A percentile compares a stretch with the other conserved stretches of the same genome.
phyloP scores from a whole-genome alignment of 495 filamentous ascomycete genomes.

The Penicillium taxi region DNA sequence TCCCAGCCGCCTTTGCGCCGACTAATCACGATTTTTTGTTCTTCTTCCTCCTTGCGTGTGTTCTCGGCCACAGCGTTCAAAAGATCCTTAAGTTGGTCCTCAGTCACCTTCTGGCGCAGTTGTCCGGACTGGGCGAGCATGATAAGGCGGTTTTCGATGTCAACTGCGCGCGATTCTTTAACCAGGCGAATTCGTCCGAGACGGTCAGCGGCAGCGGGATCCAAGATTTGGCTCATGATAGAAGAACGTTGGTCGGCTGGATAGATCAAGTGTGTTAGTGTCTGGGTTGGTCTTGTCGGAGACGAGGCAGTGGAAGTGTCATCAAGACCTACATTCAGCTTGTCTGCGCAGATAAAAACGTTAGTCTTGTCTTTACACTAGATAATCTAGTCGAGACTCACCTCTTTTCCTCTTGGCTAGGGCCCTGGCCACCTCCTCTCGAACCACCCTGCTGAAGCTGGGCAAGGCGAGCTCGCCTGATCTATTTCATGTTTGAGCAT shows the following conservation, averaged over 20 bases:
- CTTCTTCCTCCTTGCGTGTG: constrained; percentile 48
- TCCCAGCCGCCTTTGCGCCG: constrained; percentile 80
- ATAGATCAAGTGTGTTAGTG: constrained; percentile 1
- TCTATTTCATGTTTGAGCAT: constrained; percentile 42
- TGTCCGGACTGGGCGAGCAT: constrained; percentile 84
- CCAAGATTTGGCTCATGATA: constrained; percentile 85
- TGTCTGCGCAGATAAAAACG: constrained; percentile 34
- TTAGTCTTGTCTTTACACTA: neutral
- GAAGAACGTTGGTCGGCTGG: constrained; percentile 50
- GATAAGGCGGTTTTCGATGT: constrained; percentile 88
- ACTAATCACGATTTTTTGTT: constrained; percentile 75
- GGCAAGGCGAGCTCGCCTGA: constrained; percentile 79
- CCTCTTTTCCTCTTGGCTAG: constrained; percentile 60
- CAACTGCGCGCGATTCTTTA: constrained; percentile 81
- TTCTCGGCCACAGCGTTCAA: constrained; percentile 74
- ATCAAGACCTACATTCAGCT: constrained; percentile 61
- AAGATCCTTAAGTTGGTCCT: constrained; percentile 87
- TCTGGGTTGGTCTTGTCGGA: no score
- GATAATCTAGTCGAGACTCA: constrained; percentile 14
- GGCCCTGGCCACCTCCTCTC: constrained; percentile 40
- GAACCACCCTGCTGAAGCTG: constrained; percentile 64
- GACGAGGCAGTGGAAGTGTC: no score
- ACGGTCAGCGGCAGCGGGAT: constrained; percentile 87
- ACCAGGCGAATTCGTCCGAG: constrained; percentile 91
- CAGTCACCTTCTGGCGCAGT: constrained; percentile 77